Evolutionary conservation across 768 basidiomycete genomes (phyloP).

Genomic region (Pleurotus ostreatus): DNA sequence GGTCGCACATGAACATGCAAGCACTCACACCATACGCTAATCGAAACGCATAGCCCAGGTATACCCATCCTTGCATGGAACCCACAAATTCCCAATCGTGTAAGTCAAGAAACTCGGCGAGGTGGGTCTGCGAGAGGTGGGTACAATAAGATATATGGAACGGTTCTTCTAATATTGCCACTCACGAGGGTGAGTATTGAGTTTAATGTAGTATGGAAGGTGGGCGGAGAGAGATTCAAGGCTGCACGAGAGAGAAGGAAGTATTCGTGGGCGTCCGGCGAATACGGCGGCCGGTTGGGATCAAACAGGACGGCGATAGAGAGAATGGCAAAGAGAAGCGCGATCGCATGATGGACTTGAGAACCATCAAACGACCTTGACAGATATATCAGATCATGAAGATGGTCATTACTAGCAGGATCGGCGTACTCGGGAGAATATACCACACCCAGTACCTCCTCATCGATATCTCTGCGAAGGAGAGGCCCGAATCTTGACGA

Average conservation of each 20-base stretch:
- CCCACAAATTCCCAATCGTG: constrained; percentile 45
- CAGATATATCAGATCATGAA: neutral
- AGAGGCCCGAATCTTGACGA: constrained; percentile 48
- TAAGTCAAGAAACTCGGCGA: constrained; percentile 51
- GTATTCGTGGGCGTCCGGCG: constrained; percentile 56
- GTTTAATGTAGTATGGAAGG: constrained; percentile 46
- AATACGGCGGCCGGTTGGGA: constrained; percentile 39
- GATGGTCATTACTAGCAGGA: neutral
- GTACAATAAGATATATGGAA: neutral
- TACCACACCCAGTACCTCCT: constrained; percentile 48
- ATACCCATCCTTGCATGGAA: constrained; percentile 49
- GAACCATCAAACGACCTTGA: constrained; percentile 34
- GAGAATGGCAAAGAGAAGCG: constrained; percentile 64
- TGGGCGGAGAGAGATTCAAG: constrained; percentile 42
- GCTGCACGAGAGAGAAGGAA: constrained; percentile 55
- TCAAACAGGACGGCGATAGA: constrained; percentile 66
- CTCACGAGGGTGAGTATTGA: constrained; percentile 56
- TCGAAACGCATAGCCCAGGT: constrained; percentile 56
- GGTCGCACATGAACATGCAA: too few species aligned
- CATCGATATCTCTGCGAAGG: constrained; percentile 49
- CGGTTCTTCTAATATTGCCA: neutral
- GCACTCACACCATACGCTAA: constrained; percentile 55
- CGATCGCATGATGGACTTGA: constrained; percentile 46
- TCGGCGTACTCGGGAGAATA: constrained; percentile 47
- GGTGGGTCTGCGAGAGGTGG: constrained; percentile 26